These are phyloP conservation scores for Yamadazyma taylorii DNA, from an alignment of 1,139 yeast species.

Conservation along the genomic window DNA sequence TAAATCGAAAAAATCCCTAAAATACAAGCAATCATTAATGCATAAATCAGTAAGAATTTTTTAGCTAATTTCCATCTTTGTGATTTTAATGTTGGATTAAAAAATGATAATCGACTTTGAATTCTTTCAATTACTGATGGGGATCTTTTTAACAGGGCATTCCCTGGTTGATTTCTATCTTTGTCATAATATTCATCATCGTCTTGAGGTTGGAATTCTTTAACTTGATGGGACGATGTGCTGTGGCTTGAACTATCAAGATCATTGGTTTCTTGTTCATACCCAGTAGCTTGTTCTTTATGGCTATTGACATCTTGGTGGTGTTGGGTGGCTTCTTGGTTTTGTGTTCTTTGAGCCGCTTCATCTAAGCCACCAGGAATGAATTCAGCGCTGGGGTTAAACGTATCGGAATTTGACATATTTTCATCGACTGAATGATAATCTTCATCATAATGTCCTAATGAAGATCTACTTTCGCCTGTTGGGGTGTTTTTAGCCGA, in stretches of 20 bases:
- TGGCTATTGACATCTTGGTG: no score
- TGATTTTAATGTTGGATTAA: slow-evolving; percentile 23
- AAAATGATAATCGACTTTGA: slow-evolving; percentile 23
- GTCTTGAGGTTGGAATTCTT: slow-evolving; percentile 9
- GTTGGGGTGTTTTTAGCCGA: no score
- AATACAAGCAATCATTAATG: slow-evolving; percentile 29
- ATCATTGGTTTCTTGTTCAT: neutral
- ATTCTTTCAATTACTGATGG: slow-evolving; percentile 15
- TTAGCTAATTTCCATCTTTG: slow-evolving; percentile 22
- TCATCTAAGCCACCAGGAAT: no score
- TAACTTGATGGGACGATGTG: slow-evolving; percentile 6
- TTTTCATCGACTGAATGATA: no score
- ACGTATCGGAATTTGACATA: no score
- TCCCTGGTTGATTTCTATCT: no score
- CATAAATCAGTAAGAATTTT: slow-evolving; percentile 19
- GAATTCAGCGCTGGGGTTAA: no score
- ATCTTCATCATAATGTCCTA: no score
- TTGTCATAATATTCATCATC: neutral
- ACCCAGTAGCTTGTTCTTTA: no score
- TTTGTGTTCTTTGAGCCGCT: no score
- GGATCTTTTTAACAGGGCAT: slow-evolving; percentile 10
- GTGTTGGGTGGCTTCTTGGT: no score
- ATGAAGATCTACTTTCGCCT: no score
- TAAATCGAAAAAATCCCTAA: slow-evolving; percentile 38
- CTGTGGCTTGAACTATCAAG: neutral